Base-by-base conservation (phyloP, 2,329 filamentous ascomycete genomes). In the Albophoma yamanashiensis region DNA sequence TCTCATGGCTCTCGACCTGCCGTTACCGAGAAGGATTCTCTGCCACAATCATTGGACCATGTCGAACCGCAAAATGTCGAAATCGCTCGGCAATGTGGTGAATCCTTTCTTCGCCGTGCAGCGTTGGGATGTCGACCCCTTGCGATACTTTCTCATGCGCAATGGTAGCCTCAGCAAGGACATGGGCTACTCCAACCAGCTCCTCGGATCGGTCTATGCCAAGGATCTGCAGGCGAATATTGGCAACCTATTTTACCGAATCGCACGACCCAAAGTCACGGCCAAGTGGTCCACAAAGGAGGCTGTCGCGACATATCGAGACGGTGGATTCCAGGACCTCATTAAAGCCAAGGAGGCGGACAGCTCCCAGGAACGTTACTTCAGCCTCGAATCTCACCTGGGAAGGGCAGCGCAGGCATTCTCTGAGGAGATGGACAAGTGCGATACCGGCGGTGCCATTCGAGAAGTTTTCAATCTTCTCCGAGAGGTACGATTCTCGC, bases 21-120 rank as follows among this genome's bases (percentile, higher is more conserved):
- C 91, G 1, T 78, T 89, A 0, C 91, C 94, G 0, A 88, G 86
- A 68, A 86, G 86, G 63, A 83, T 99, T 39, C 78, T 99, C 2
- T 91, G 91, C 58, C 94, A 99, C 71, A 92, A 88, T 2, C 94
- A 99, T 72, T 99, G 95, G 94, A 96, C 92, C 17, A 87, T 99
- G 75, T 90, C 89, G 60, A 85, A 85, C 58, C 84, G 87, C 66
- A 99, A 99, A 74, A 99, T 99, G 92, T 93, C 92, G 62, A 99
- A 99, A 73, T 96, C 91, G 1, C 85, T 89, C 2, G 94, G 94
- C 63, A 97, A 97, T 71, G 93, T 96, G 1, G 93, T 99, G 52
- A 94, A 96, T 69, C 94, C 94, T 0, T 92, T 95, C 70, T 91
- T 91, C 66, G 94, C 94, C 15, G 82, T 97, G 56, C 88, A 96